Base-by-base conservation (phyloP, 2,329 filamentous ascomycete genomes). In the Colletotrichum somersetense region DNA sequence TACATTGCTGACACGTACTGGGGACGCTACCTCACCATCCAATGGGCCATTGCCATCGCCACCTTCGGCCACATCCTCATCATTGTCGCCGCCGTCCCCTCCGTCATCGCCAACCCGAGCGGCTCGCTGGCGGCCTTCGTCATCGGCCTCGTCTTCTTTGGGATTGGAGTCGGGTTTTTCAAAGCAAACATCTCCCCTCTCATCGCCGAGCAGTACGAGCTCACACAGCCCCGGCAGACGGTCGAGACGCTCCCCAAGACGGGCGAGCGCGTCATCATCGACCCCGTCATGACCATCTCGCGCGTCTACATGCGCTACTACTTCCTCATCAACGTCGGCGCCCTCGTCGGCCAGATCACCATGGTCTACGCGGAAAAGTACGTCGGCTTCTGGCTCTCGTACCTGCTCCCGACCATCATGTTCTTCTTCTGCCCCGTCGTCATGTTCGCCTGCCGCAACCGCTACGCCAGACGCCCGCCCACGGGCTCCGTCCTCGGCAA, bases 151-250 rank as follows among this genome's bases (percentile, higher is more conserved):
- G 86, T 86, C 75, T 82, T 85, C 44, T 79, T 86, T 20, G 79
- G 84, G 8, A 77, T 93, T 10, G 92, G 92, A 57, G 92, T 91
- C 12, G 92, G 82, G 68, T 84, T 85, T 81, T 93, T 94, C 86
- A 95, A 94, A 83, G 83, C 91, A 50, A 94, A 93, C 74, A 91
- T 95, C 53, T 89, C 90, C 0, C 90, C 91, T 0, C 81, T 92
- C 38, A 86, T 93, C 40, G 89, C 91, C 10, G 91, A 93, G 75
- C 91, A 93, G 77, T 87, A 91, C 76, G 85, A 83, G 4, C 85
- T 86, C 33, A 88, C 87, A 2, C 87, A 86, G 42, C 66, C 71
- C 16, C 66, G 66, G 33, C 58, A 62, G 50, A 73, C 66, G 26
- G 55, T 73, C 33, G 7, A 73, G 62, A 84, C 89, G 59, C 84